Conservation (phyloP, 164 flowering plant species). For the Nelumbo lutea region DNA sequence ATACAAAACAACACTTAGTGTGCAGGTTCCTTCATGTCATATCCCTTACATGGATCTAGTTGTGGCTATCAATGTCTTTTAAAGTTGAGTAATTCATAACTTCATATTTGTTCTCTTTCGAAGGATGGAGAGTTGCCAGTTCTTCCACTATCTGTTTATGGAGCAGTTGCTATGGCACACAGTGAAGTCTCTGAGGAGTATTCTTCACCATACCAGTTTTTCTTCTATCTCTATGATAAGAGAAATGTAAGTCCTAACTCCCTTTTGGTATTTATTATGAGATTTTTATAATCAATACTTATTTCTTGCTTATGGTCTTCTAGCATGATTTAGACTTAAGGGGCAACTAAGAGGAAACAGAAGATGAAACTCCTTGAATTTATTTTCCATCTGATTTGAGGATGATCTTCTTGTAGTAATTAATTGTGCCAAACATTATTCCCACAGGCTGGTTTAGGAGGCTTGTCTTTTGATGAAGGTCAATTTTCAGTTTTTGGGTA, state of each 20-base stretch:
- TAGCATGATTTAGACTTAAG: too few relatives aligned
- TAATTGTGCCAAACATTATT: not conserved
- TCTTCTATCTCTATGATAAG: slow-evolving; percentile 90
- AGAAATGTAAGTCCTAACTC: slow-evolving; percentile 63
- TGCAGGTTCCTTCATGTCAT: slow-evolving; percentile 47
- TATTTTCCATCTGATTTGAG: too few relatives aligned
- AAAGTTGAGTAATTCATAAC: not conserved
- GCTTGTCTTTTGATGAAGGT: slow-evolving; percentile 95
- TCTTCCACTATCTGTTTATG: slow-evolving; percentile 93
- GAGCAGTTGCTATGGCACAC: slow-evolving; percentile 95
- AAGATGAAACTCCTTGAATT: too few relatives aligned
- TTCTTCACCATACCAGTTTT: slow-evolving; percentile 86
- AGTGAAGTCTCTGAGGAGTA: slow-evolving; percentile 73
- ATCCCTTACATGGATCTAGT: not conserved
- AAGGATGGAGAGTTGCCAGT: slow-evolving; percentile 98
- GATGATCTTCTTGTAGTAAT: too few relatives aligned
- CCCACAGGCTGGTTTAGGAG: slow-evolving; percentile 89
- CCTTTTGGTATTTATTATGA: not conserved
- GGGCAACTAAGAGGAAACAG: too few relatives aligned
- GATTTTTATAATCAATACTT: not conserved
- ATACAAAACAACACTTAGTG: slow-evolving; percentile 63
- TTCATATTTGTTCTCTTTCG: not conserved
- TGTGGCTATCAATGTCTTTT: not conserved
- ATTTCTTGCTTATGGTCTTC: not conserved
- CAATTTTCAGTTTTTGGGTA: slow-evolving; percentile 98